Percentiles rank a stretch among this genome's conserved stretches.
phyloP scores from a whole-genome alignment of 1,284 basidiomycete genomes.

The Microbotryum intermedium region DNA sequence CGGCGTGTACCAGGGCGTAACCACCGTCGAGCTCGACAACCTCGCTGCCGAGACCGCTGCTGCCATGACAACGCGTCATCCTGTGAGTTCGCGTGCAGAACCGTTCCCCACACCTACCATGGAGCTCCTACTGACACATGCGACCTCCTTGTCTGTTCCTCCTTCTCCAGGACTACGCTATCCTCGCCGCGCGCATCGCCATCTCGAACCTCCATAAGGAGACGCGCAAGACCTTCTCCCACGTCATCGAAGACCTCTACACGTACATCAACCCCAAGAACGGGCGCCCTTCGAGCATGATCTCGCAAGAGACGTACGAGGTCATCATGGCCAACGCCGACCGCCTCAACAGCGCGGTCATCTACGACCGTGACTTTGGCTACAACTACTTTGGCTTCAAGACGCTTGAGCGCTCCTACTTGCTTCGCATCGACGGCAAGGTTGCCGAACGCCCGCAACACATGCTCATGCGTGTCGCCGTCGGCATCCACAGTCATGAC shows the following conservation, averaged over 20 bases:
- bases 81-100: constrained; percentile 3
- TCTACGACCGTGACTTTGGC: constrained; percentile 96
- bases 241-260: constrained; percentile 85
- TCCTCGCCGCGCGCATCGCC: constrained; percentile 95
- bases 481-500: constrained; percentile 89
- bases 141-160: neutral
- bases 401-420: constrained; percentile 95
- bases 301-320: constrained; percentile 78
- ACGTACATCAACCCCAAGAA: constrained; percentile 97
- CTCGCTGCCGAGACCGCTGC: constrained; percentile 65
- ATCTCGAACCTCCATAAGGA: constrained; percentile 99
- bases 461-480: constrained; percentile 98
- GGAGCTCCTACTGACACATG: neutral
- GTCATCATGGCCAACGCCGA: constrained; percentile 76
- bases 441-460: constrained; percentile 97
- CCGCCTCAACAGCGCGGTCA: constrained; percentile 83
- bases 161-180: constrained; percentile 93
- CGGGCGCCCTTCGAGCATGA: constrained; percentile 76
- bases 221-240: constrained; percentile 83
- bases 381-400: constrained; percentile 94
- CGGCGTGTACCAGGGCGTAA: constrained; percentile 82
- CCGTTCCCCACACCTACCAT: neutral
- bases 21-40: constrained; percentile 88
- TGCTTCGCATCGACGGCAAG: constrained; percentile 86
- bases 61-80: constrained; percentile 70